Conservation (phyloP, 495 filamentous ascomycete genomes). For the Lepidopterella palustris region DNA sequence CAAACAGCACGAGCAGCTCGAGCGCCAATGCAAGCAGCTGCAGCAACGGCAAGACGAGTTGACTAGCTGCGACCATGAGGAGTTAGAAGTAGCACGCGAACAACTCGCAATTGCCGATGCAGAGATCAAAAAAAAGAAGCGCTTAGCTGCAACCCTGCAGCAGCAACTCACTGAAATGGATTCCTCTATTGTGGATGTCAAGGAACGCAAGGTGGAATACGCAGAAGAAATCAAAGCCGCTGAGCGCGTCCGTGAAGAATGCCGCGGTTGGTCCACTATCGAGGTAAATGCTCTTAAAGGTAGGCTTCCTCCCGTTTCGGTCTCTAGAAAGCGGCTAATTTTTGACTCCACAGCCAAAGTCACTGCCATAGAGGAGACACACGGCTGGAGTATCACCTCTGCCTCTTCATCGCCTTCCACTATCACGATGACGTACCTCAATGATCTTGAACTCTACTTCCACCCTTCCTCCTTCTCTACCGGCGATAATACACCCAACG, state of each 20-base stretch:
- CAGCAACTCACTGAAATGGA: conserved; percentile 57
- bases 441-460: conserved; percentile 71
- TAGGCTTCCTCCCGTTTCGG: conserved; percentile 35
- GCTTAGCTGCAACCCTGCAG: conserved; percentile 57
- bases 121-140: conserved; percentile 62
- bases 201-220: conserved; percentile 61
- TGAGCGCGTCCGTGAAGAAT: conserved; percentile 77
- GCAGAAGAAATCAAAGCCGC: conserved; percentile 71
- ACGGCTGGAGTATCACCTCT: conserved; percentile 72
- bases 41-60: conserved; percentile 68
- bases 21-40: conserved; percentile 55
- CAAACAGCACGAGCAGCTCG: conserved; percentile 51
- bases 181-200: conserved; percentile 49
- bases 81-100: conserved; percentile 60
- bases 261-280: conserved; percentile 74
- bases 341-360: conserved; percentile 50
- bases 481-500: conserved; percentile 23
- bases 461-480: conserved; percentile 54
- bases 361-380: conserved; percentile 56
- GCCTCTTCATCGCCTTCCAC: conserved; percentile 47
- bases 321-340: neutral
- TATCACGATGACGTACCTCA: conserved; percentile 71
- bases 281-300: conserved; percentile 72
- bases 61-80: conserved; percentile 69
- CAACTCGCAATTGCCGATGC: conserved; percentile 57